Conservation (phyloP, 768 basidiomycete genomes). For the Xerocomellus chrysenteron region DNA sequence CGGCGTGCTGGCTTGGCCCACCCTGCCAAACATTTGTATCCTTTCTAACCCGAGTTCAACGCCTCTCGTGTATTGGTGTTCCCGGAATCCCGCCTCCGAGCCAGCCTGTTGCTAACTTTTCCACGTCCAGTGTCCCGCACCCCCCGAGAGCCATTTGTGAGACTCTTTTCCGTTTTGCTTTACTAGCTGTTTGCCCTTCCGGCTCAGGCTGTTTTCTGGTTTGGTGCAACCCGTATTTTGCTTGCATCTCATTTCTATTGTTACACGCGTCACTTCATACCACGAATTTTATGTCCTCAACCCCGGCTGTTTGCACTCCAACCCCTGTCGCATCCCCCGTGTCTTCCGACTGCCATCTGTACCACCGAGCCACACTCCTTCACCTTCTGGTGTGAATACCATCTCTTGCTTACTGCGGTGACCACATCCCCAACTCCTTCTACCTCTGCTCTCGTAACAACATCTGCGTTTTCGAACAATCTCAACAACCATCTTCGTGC, state of each 20-base stretch:
- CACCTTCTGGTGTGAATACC: slow-evolving; percentile 11
- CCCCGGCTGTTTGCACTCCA: slow-evolving; percentile 13
- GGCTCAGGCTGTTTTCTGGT: slow-evolving; percentile 4
- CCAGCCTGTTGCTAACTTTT: slow-evolving; percentile 1
- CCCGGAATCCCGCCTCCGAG: background rate
- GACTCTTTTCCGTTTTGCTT: slow-evolving; percentile 3
- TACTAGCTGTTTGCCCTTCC: slow-evolving; percentile 1
- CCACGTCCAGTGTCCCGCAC: background rate
- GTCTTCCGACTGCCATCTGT: slow-evolving; percentile 10
- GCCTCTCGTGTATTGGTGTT: background rate
- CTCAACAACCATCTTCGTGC: slow-evolving; percentile 22
- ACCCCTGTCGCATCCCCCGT: slow-evolving; percentile 4
- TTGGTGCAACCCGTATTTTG: background rate
- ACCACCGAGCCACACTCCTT: slow-evolving; percentile 1
- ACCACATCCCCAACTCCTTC: slow-evolving; percentile 16
- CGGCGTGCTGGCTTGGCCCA: background rate
- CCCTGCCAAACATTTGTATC: background rate
- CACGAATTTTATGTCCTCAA: slow-evolving; percentile 23
- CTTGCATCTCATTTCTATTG: slow-evolving; percentile 7
- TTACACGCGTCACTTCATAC: slow-evolving; percentile 6
- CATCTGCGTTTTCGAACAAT: slow-evolving; percentile 10
- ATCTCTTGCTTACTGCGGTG: slow-evolving; percentile 27
- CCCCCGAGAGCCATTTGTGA: background rate
- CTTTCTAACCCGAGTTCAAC: background rate
- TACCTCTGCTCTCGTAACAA: slow-evolving; percentile 10